Base-by-base conservation (phyloP, 1,284 basidiomycete species). In the Puccinia novopanici region DNA sequence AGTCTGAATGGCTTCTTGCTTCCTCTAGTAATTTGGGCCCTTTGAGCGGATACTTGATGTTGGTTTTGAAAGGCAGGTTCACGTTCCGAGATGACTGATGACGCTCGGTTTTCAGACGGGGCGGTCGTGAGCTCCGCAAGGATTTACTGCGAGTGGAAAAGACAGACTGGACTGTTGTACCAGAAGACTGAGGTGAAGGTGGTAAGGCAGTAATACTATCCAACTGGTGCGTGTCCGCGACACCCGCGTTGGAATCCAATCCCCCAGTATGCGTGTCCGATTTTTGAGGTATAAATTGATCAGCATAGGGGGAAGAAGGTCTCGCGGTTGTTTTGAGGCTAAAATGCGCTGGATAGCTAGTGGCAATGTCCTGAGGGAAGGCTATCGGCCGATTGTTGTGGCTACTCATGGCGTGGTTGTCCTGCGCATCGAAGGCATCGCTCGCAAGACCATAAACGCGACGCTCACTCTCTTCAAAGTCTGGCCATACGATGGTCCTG, bases 401-500 rank as follows among this genome's bases (percentile, higher is more conserved):
- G 67, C 27, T 24, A 13, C 34, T 55, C 48, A n/a, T 37, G 12
- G 70, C 6, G 34, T 34, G 12, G 13, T 52, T 52, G 27, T 67
- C 61, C 48, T 40, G 13, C 13, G n/a, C 30, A 10, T 54, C 48
- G 50, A 76, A 65, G 12, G 55, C 63, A 65, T 52, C 54, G 34
- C 52, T 76, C 30, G 63, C 75, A 30, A 59, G 9, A 15, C 75
- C 75, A 59, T 78, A 78, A 15, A 78, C 40, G 75, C 75, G 10
- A 78, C 75, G 27, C 48, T 78, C 42, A 65, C 70, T 24, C 75
- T 57, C 52, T 78, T 78, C n/a, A 78, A 59, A 59, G 75, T 78
- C 54, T 78, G 63, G 30, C 75, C 75, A 34, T 78, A 78, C 27
- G 75, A 78, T 24, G 75, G 75, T 45, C 61, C 65, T 10, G 75